Evolutionary conservation across 345 rosid genomes (phyloP), one percentile per base, ranked within the genome.

Genomic region (Raphanus sativus): DNA sequence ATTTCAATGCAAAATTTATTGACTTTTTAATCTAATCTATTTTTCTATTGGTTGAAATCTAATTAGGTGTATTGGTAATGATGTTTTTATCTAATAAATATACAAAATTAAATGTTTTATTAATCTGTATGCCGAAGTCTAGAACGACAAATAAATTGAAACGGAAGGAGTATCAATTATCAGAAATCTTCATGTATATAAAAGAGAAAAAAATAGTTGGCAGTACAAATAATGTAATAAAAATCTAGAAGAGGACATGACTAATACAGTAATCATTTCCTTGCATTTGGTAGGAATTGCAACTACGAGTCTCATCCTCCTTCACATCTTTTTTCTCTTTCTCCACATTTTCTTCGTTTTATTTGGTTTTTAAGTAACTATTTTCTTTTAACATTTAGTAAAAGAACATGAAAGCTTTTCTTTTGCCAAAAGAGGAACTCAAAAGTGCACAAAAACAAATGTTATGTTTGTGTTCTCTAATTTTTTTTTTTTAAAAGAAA

Each of bases 221-320:
- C 16, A 48, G 55, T 29, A 71, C 66, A 58, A 30, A 56, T 40
- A 32, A 59, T 42, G 32, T 29, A 21, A 71, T n/a, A 50, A 72
- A 58, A 48, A 9, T 10, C 30, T 63, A 71, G 63, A 71, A 66
- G 48, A 67, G 25, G 77, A 78, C 73, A 59, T 0, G 69, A 8
- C 9, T 48, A 66, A 59, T 4, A 54, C 45, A 42, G 69, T 78
- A 52, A 64, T 16, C 16, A 33, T 59, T 71, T 78, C 9, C 12
- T 66, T 65, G 69, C 67, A 67, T 60, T 62, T 79, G 78, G 78
- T 79, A 9, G 50, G 40, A 73, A 52, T 12, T 52, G 78, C 82
- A 73, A 33, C 78, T 16, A 79, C 82, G 78, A 73, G 74, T 62
- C 74, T 73, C 82, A 73, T 73, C 65, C 74, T 73, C 82, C 74